These are phyloP conservation scores for Nissolia schottii DNA, from an alignment of 306 rosid genomes.

Conservation along the genomic window DNA sequence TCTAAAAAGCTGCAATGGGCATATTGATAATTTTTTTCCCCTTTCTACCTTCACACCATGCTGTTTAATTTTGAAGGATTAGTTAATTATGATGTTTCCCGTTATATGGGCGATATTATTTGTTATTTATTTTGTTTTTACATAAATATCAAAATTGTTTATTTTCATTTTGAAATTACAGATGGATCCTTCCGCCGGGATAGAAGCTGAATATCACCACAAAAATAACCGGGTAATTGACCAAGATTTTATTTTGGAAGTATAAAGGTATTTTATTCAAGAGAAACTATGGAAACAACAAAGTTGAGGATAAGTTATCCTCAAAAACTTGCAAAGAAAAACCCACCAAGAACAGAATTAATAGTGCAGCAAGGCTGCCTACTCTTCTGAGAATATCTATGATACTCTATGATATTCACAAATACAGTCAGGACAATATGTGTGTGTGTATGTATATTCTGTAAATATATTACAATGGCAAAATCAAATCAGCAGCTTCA, in stretches of 20 bases:
- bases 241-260: background rate
- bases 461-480: too few relatives aligned
- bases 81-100: constrained; percentile 6
- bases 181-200: constrained; percentile 93
- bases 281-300: background rate
- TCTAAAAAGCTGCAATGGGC: constrained; percentile 8
- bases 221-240: constrained; percentile 68
- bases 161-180: constrained; percentile 34
- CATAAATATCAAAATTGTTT: constrained; percentile 3
- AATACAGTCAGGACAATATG: background rate
- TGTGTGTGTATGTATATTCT: too few relatives aligned
- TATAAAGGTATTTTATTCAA: background rate
- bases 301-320: background rate
- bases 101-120: background rate
- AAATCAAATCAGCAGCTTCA: too few relatives aligned
- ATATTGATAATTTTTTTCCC: background rate
- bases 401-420: background rate
- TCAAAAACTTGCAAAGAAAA: background rate
- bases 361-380: background rate
- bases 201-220: constrained; percentile 90
- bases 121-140: background rate
- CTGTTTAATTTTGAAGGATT: background rate
- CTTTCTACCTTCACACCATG: background rate
- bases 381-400: background rate
- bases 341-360: background rate